Evolutionary conservation across 129 eudicot species (phyloP).

Genomic region (Daucus carota): DNA sequence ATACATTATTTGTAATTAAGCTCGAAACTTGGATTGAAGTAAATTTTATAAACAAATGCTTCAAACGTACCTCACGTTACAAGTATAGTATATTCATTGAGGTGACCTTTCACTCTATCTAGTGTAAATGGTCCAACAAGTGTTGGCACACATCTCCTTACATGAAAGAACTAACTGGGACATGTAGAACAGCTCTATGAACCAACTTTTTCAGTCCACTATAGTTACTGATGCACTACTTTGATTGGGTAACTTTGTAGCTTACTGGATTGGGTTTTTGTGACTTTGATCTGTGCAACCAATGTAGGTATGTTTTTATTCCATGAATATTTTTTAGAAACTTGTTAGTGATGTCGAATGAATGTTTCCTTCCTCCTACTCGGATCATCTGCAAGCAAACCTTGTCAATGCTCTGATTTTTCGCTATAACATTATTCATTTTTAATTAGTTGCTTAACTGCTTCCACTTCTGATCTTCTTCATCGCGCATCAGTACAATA

Average conservation of each 20-base stretch:
- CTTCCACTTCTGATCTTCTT: too few species aligned
- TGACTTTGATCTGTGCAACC: not conserved
- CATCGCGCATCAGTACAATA: too few species aligned
- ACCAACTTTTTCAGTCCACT: not conserved
- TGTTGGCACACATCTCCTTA: not conserved
- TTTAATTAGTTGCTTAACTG: too few species aligned
- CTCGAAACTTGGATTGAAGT: not conserved
- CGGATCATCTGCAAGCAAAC: too few species aligned
- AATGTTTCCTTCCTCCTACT: too few species aligned
- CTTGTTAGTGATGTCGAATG: too few species aligned
- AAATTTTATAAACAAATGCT: not conserved
- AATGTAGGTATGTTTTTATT: not conserved
- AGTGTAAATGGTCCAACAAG: not conserved
- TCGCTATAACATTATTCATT: too few species aligned
- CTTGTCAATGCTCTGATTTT: too few species aligned
- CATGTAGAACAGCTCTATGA: not conserved
- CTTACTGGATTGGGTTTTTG: not conserved
- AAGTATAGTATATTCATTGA: not conserved
- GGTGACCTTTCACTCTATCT: not conserved
- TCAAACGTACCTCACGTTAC: not conserved
- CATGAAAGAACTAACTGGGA: not conserved
- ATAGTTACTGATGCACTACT: not conserved
- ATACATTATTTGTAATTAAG: slow-evolving; percentile 10
- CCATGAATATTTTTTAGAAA: not conserved
- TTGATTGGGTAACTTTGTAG: not conserved